These are phyloP conservation scores for Cyberlindnera amylophila DNA, from an alignment of 805 yeast genomes.

Conservation along the genomic window DNA sequence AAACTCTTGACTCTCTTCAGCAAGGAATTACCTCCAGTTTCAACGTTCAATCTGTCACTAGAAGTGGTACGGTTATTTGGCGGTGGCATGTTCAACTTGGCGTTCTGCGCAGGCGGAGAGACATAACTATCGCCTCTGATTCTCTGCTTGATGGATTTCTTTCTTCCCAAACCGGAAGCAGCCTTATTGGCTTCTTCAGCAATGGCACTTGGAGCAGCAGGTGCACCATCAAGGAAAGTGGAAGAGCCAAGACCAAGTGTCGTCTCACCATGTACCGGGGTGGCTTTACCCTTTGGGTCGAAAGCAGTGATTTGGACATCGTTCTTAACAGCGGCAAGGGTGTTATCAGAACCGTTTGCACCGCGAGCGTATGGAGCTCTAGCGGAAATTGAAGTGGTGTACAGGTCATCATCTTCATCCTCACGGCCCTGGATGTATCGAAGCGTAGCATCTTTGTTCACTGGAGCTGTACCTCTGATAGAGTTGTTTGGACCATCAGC, in stretches of 20 bases:
- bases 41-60: slow-evolving; percentile 20
- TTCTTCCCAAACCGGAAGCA: slow-evolving; percentile 58
- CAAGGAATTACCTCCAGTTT: slow-evolving; percentile 48
- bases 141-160: slow-evolving; percentile 78
- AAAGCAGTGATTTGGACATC: slow-evolving; percentile 53
- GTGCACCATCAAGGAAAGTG: slow-evolving; percentile 94
- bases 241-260: slow-evolving; percentile 89
- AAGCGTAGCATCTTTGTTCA: slow-evolving; percentile 57
- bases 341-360: slow-evolving; percentile 16
- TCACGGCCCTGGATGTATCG: slow-evolving; percentile 74
- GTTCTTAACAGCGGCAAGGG: slow-evolving; percentile 44
- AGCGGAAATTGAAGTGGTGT: slow-evolving; percentile 20
- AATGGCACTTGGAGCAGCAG: slow-evolving; percentile 60
- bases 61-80: slow-evolving; percentile 1
- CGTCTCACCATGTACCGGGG: slow-evolving; percentile 78
- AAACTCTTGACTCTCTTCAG: slow-evolving; percentile 85
- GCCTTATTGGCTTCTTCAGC: slow-evolving; percentile 35
- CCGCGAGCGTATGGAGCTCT: slow-evolving; percentile 13
- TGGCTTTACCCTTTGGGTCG: slow-evolving; percentile 65
- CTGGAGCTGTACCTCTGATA: slow-evolving; percentile 63
- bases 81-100: slow-evolving; percentile 3
- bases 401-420: slow-evolving; percentile 41
- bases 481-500: slow-evolving; percentile 91
- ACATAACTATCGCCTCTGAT: slow-evolving; percentile 30
- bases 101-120: slow-evolving; percentile 7